Evolutionary conservation across 257 asterid species (phyloP).

Genomic region (Solanum infundibuliforme): DNA sequence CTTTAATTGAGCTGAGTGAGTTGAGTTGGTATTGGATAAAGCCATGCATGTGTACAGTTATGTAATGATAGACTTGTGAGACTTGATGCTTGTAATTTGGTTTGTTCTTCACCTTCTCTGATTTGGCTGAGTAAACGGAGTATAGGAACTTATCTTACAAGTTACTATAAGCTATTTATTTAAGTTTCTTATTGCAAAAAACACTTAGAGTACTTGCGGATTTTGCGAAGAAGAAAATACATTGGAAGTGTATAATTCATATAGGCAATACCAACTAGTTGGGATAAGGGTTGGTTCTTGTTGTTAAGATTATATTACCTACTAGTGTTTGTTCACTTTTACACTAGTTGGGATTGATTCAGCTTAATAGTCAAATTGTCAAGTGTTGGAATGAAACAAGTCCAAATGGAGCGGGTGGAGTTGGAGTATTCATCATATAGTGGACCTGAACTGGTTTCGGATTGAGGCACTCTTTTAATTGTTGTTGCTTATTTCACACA

Average conservation of each 20-base stretch:
- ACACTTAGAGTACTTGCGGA: not conserved
- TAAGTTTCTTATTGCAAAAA: not conserved
- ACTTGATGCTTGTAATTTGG: not conserved
- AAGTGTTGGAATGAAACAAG: not conserved
- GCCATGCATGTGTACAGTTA: not conserved
- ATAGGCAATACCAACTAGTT: not conserved
- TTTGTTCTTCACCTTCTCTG: not conserved
- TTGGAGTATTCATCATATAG: not conserved
- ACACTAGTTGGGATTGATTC: not conserved
- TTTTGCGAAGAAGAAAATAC: not conserved
- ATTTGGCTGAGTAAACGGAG: not conserved
- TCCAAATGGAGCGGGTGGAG: not conserved
- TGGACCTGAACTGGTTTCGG: not conserved
- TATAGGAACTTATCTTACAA: not conserved
- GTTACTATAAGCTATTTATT: not conserved
- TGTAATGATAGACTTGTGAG: not conserved
- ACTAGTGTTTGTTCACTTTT: not conserved
- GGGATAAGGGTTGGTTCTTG: not conserved
- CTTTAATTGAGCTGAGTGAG: not conserved
- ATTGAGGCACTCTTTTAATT: not conserved
- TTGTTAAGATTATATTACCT: not conserved
- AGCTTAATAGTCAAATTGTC: not conserved
- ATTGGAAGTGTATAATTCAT: not conserved
- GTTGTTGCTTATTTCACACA: not conserved
- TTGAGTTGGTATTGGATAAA: not conserved